A percentile compares a stretch with the other conserved stretches of the same genome.
Conservation (phyloP, 257 asterid genomes). For the Fraxinus anomala region DNA sequence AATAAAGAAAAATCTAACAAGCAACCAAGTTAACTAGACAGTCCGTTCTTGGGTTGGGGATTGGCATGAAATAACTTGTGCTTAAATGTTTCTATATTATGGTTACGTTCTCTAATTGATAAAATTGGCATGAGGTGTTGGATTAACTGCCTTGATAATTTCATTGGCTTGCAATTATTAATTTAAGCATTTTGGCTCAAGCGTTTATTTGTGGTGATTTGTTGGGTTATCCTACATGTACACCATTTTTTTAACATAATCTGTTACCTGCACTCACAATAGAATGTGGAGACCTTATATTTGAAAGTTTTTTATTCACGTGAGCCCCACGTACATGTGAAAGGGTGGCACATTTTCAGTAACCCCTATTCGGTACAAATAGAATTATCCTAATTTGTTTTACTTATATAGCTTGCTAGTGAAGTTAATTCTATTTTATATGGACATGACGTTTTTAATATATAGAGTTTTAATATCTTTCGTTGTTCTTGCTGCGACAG, state of each 20-base stretch:
- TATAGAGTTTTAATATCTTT: slow-evolving; percentile 19
- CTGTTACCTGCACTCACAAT: no score
- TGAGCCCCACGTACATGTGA: no score
- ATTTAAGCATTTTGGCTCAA: slow-evolving; percentile 15
- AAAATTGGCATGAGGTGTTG: background rate
- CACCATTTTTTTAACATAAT: no score
- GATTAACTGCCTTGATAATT: background rate
- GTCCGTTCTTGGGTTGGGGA: background rate
- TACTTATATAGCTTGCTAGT: slow-evolving; percentile 13
- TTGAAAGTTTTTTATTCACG: no score
- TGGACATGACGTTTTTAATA: slow-evolving; percentile 6
- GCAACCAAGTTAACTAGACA: background rate
- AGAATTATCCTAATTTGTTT: no score
- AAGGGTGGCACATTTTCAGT: no score
- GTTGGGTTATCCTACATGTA: background rate
- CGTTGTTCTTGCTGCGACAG: slow-evolving; percentile 49
- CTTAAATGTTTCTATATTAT: background rate
- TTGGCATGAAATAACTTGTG: background rate
- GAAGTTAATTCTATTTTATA: slow-evolving; percentile 15
- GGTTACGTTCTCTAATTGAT: background rate
- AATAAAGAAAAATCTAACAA: background rate
- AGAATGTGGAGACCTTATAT: no score
- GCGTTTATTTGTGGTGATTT: slow-evolving; percentile 4
- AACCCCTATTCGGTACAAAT: no score
- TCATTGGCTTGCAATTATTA: slow-evolving; percentile 3